Evolutionary conservation across 2,329 filamentous ascomycete genomes (phyloP), one percentile per base, ranked within the genome.

Genomic region (Fusarium sp.): DNA sequence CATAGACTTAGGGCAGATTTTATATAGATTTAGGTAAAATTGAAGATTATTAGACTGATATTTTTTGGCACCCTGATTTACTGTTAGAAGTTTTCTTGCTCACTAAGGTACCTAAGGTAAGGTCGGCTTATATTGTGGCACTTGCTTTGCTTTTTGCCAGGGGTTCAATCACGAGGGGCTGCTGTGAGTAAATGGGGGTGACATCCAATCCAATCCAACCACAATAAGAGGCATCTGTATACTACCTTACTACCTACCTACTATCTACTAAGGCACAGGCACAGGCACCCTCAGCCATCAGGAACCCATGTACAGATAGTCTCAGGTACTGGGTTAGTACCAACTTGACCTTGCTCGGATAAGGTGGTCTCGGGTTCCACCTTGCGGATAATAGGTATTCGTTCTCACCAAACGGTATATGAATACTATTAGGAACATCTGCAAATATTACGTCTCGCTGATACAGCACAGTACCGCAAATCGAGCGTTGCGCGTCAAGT

Each of bases 401-500:
- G 31, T 36, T 48, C 22, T 48, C 55, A 22, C 35, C 35, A n/a
- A 38, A 38, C 20, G 35, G 20, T 58, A 20, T n/a, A 8, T 31
- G 13, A 26, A 42, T 41, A n/a, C 20, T 11, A 13, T 39, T 28
- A 18, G 24, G 18, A 57, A 45, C 20, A 18, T 35, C 22, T 51
- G 31, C 22, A n/a, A 36, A 28, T 44, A 51, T 38, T 35, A 26
- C 41, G 22, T 48, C 55, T 36, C 20, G 12, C 18, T 17, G 56
- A 59, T 41, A 38, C 24, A 22, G 35, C 20, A 22, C 31, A 24
- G n/a, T 35, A 35, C 17, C 31, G 8, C 22, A 31, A 22, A 45
- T 47, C 48, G 31, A 62, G 59, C 52, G 58, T 58, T 70, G 67
- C 65, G 65, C 47, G 65, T 63, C 65, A 60, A 54, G 54, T 56